Base-by-base conservation (phyloP, 1,284 basidiomycete species). In the Phylloporus sp. region DNA sequence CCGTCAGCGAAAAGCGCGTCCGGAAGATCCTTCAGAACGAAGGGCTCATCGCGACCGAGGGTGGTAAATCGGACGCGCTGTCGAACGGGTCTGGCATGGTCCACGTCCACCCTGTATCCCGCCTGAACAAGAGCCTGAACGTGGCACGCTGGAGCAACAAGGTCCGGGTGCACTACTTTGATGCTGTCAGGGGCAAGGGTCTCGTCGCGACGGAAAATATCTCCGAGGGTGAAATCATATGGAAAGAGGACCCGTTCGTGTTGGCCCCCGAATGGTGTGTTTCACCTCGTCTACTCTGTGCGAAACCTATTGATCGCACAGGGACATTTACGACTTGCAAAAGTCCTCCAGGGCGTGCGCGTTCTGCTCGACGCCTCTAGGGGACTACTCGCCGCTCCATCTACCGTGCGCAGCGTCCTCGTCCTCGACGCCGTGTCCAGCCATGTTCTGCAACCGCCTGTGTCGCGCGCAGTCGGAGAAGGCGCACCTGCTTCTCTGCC, bases 221-320 rank as follows among this genome's bases (percentile, higher is more conserved):
- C 62, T 76, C 79, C 17, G 83, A 87, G 69, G 93, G 91, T 1
- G 92, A 95, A 66, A 79, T 87, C 13, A 72, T 96, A 8, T 96
- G 94, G 91, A 90, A 88, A 64, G 94, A 96, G 73, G 89, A 91
- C 70, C 89, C 89, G 0, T 92, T 89, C 70, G 75, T 89, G 53
- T 75, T 91, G 24, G 87, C 89, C 26, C 86, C 91, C 20, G 89
- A 91, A 77, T 90, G 88, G 90, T 90, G 72, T 64, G 84, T 72
- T n/a, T n/a, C n/a, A n/a, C n/a, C 24, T 59, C 42, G 10, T 15
- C 34, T 42, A 24, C n/a, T 46, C 10, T 11, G 8, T 34, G 3
- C 28, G 6, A 10, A 6, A 32, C 62, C n/a, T 20, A 46, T 34
- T 60, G 56, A 56, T 34, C 60, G 7, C 28, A 59, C 70, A 92